Conservation (phyloP, 2,329 filamentous ascomycete species). For the Diplocarpon rosae region DNA sequence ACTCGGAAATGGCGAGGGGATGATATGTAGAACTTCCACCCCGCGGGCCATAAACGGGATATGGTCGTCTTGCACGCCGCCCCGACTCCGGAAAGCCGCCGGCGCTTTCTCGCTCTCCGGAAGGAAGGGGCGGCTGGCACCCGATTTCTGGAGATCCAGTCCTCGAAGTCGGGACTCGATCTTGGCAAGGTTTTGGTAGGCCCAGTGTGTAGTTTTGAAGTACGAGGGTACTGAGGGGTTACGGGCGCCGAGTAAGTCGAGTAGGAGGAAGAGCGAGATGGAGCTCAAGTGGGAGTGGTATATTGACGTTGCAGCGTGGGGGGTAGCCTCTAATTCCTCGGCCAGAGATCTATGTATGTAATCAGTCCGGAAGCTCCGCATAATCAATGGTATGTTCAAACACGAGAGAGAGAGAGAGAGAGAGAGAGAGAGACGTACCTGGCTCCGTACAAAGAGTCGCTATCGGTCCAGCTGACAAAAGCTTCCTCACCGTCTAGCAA, state of each 20-base stretch:
- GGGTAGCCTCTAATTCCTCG: slow-evolving; percentile 62
- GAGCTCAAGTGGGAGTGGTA: slow-evolving; percentile 65
- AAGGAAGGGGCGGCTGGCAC: slow-evolving; percentile 49
- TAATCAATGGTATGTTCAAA: not conserved
- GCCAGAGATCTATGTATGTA: slow-evolving; percentile 55
- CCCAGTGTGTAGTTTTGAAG: slow-evolving; percentile 87
- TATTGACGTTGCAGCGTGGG: slow-evolving; percentile 60
- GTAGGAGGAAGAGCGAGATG: slow-evolving; percentile 81
- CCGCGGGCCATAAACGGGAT: slow-evolving; percentile 80
- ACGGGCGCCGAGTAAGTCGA: slow-evolving; percentile 71
- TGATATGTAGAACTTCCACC: slow-evolving; percentile 81
- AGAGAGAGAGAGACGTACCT: slow-evolving; percentile 39
- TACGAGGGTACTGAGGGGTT: slow-evolving; percentile 70
- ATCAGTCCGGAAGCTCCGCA: slow-evolving; percentile 7
- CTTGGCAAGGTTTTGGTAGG: slow-evolving; percentile 64
- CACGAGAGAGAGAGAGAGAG: not conserved
- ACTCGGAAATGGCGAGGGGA: slow-evolving; percentile 67
- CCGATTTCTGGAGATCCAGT: slow-evolving; percentile 54
- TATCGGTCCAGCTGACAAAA: slow-evolving; percentile 66
- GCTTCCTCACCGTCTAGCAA: slow-evolving; percentile 93
- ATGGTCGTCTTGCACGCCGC: slow-evolving; percentile 74
- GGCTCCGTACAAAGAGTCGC: slow-evolving; percentile 81
- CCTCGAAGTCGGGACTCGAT: slow-evolving; percentile 65
- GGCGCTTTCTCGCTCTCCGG: slow-evolving; percentile 46
- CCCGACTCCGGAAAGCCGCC: slow-evolving; percentile 35